Percentiles rank a stretch among this genome's conserved stretches.
These are phyloP conservation scores for Triangularia setosa DNA, from an alignment of 2,329 filamentous ascomycete genomes.

Conservation along the genomic window DNA sequence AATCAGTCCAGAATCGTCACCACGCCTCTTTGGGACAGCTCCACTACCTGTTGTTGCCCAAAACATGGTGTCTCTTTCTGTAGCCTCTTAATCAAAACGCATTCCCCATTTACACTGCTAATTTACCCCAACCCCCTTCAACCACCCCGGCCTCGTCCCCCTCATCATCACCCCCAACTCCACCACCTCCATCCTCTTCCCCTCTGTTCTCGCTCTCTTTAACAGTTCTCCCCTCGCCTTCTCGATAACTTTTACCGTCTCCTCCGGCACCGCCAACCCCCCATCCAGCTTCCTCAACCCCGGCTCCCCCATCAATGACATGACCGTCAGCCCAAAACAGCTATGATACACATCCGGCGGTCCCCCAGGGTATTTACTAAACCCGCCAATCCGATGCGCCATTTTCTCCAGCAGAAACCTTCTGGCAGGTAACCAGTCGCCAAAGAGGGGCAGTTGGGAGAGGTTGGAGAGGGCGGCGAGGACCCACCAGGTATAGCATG, in stretches of 20 bases:
- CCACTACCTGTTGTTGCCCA: too few species aligned
- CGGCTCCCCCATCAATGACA: constrained; percentile 68
- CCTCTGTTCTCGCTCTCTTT: constrained; percentile 14
- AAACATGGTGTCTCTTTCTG: too few species aligned
- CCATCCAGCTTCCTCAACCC: constrained; percentile 70
- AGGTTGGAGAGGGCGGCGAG: constrained; percentile 55
- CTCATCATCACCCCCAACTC: constrained; percentile 21
- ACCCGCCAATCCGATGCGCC: constrained; percentile 80
- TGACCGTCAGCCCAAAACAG: constrained; percentile 77
- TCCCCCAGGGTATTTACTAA: constrained; percentile 66
- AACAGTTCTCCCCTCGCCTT: constrained; percentile 41
- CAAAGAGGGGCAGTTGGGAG: constrained; percentile 49
- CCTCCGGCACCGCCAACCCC: constrained; percentile 68
- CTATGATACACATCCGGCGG: constrained; percentile 82
- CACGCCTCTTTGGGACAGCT: not conserved
- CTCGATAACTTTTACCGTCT: constrained; percentile 49
- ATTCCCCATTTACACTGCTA: too few species aligned
- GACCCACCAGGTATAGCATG: constrained; percentile 95
- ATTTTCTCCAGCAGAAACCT: constrained; percentile 80
- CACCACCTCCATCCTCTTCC: constrained; percentile 8
- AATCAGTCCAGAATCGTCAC: not conserved
- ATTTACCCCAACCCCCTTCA: not conserved
- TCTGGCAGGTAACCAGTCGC: constrained; percentile 57
- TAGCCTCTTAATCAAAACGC: too few species aligned
- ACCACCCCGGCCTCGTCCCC: constrained; percentile 4